phyloP scores from a whole-genome alignment of 495 filamentous ascomycete species.

The Aspergillus wentii region DNA sequence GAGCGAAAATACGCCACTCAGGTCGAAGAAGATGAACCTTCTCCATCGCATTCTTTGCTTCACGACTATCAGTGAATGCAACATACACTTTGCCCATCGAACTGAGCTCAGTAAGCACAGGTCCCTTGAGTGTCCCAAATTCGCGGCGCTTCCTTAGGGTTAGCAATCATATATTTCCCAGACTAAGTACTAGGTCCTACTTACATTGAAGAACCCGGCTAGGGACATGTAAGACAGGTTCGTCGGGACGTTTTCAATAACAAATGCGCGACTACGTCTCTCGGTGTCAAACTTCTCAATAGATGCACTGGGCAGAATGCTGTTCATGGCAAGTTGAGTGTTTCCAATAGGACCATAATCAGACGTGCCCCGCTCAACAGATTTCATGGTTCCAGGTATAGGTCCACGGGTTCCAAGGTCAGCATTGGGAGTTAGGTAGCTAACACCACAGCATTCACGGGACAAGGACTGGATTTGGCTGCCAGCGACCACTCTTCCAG shows the following conservation, averaged over 20 bases:
- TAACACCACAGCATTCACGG: slow-evolving; percentile 7
- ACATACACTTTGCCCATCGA: slow-evolving; percentile 46
- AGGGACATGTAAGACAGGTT: slow-evolving; percentile 23
- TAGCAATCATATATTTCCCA: too few relatives aligned
- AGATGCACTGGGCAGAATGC: neutral
- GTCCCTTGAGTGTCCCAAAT: slow-evolving; percentile 27
- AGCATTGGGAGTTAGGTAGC: slow-evolving; percentile 11
- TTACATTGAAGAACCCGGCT: slow-evolving; percentile 29
- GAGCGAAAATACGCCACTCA: slow-evolving; percentile 48
- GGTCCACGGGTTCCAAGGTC: slow-evolving; percentile 4
- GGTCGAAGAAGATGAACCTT: slow-evolving; percentile 35
- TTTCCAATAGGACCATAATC: slow-evolving; percentile 12
- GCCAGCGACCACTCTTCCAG: slow-evolving; percentile 2
- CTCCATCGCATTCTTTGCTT: slow-evolving; percentile 44
- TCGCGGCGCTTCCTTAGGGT: slow-evolving; percentile 23
- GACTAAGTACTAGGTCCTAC: too few relatives aligned
- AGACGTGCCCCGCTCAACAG: slow-evolving; percentile 1
- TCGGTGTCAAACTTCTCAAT: slow-evolving; percentile 12
- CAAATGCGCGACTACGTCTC: slow-evolving; percentile 20
- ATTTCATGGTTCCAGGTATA: neutral
- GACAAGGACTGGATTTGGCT: slow-evolving; percentile 6
- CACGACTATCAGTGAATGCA: slow-evolving; percentile 52
- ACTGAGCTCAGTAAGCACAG: slow-evolving; percentile 21
- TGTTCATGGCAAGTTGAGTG: slow-evolving; percentile 6
- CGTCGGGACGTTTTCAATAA: slow-evolving; percentile 25